These are phyloP conservation scores for Saccharomycopsis olivae DNA, from an alignment of 805 yeast genomes.

Conservation along the genomic window DNA sequence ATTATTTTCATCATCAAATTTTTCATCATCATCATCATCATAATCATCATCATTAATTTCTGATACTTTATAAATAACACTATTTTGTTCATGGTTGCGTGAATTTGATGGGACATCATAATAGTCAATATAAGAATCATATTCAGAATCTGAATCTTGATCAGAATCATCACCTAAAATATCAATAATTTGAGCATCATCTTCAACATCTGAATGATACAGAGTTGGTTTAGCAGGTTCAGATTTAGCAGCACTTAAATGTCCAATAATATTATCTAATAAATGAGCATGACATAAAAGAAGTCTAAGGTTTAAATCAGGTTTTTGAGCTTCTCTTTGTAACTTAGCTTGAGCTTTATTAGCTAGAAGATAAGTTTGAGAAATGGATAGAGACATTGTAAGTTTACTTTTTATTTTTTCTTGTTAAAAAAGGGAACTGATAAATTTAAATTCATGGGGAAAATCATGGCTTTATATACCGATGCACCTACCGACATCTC, in stretches of 20 bases:
- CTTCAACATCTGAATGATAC: background rate
- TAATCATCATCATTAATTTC: background rate
- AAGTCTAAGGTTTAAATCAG: conserved; percentile 45
- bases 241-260: conserved; percentile 21
- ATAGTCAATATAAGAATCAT: conserved; percentile 7
- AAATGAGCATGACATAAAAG: conserved; percentile 64
- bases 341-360: conserved; percentile 54
- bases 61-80: background rate
- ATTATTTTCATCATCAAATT: conserved; percentile 3
- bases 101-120: background rate
- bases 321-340: conserved; percentile 48
- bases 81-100: background rate
- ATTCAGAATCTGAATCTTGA: conserved; percentile 6
- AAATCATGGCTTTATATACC: no score
- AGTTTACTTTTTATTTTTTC: no score
- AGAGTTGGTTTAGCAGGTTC: background rate
- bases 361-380: conserved; percentile 52
- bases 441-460: no score
- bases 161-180: conserved; percentile 9
- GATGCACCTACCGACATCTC: no score
- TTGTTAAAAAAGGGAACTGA: no score
- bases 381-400: conserved; percentile 21
- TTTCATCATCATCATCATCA: conserved; percentile 3
- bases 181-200: background rate
- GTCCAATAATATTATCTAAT: conserved; percentile 53